Evolutionary conservation across 352 stramenopile genomes (phyloP), one percentile per base, ranked within the genome.

Genomic region (Pseudoperonospora humuli): DNA sequence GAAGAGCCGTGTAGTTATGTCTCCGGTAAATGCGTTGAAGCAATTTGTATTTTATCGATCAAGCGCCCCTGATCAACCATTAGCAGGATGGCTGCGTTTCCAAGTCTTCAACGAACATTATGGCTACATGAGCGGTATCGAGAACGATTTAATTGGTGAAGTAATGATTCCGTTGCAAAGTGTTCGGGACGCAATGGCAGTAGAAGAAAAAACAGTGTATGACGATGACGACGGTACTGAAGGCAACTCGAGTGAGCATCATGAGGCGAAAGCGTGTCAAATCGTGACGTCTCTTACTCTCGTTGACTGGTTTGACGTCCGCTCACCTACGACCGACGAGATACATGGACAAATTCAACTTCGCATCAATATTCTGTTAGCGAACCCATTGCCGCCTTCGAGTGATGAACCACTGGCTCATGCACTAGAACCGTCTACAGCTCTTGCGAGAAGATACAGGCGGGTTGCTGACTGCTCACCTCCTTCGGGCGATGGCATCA

Each of bases 221-320:
- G 55, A 73, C 38, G 52, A 67, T 33, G 56, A 63, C 8, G 50
- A 63, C 9, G 51, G 37, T 24, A 45, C 24, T 5, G 54, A 64
- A 58, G 45, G 23, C 27, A 50, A 40, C 21, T 11, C 19, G 13
- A 28, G 19, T 41, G 46, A 9, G 23, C 48, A 6, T 39, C 20
- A 50, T n/a, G 50, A 58, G 24, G 10, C 26, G 9, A 68, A 53
- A 18, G 11, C 54, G 17, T 37, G 45, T 1, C 73, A 84, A 46
- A 57, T 64, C 7, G 72, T 89, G 19, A 62, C 74, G 8, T 83
- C 69, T 4, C 51, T 89, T 18, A 86, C 73, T 5, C 58, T 87
- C 2, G 74, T 86, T 1, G 75, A 90, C 39, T 90, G 78, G 78
- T 87, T 87, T 34, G 78, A 90, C 38, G 60, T 90, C 14, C 70